phyloP scores from a whole-genome alignment of 257 asterid genomes.

The Ballota nigra region DNA sequence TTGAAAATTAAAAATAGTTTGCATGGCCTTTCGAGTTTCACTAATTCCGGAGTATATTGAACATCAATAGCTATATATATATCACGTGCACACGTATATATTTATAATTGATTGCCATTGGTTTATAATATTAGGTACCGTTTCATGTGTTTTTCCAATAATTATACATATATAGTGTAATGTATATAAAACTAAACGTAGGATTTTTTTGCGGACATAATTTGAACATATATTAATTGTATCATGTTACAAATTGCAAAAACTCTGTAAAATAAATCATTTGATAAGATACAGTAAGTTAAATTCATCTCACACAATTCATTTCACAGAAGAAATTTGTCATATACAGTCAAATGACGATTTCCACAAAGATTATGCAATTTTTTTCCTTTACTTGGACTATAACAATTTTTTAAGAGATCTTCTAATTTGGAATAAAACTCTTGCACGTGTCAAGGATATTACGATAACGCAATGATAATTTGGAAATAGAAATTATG shows the following conservation, averaged over 20 bases:
- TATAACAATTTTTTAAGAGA: not conserved
- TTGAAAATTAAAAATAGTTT: too few species aligned
- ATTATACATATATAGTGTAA: not conserved
- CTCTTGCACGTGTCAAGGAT: conserved; percentile 7
- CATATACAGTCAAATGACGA: not conserved
- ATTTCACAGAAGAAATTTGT: not conserved
- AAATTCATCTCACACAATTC: not conserved
- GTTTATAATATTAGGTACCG: not conserved
- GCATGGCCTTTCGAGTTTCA: too few species aligned
- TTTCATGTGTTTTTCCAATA: too few species aligned
- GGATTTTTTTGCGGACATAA: too few species aligned
- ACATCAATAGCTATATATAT: not conserved
- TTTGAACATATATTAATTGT: too few species aligned
- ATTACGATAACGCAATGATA: conserved; percentile 10
- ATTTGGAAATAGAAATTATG: conserved; percentile 19
- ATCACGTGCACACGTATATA: not conserved
- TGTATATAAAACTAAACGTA: not conserved
- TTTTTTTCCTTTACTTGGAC: not conserved
- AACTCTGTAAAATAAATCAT: not conserved
- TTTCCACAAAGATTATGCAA: not conserved
- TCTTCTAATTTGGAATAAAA: not conserved
- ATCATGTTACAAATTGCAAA: not conserved
- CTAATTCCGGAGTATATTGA: not conserved
- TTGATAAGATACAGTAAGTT: not conserved
- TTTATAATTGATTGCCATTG: not conserved